These are phyloP conservation scores for Thinopyrum elongatum DNA, from an alignment of 176 grass and related monocot species.

Conservation along the genomic window DNA sequence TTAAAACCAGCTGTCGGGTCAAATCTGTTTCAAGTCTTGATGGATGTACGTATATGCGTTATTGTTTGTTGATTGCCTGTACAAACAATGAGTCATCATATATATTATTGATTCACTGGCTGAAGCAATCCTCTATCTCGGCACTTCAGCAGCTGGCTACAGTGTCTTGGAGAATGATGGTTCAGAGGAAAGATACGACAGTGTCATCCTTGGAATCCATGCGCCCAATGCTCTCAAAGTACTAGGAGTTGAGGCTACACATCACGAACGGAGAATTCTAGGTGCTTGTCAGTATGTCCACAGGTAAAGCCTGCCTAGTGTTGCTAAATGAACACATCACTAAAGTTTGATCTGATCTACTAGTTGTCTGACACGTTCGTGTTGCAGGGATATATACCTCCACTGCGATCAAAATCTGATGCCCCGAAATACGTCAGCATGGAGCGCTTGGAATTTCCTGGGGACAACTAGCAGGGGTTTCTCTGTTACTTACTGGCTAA, in stretches of 20 bases:
- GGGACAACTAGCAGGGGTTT: neutral
- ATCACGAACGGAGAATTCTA: too few relatives aligned
- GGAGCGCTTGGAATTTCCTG: neutral
- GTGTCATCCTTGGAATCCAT: too few relatives aligned
- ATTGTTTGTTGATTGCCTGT: neutral
- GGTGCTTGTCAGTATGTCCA: too few relatives aligned
- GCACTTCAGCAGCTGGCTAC: too few relatives aligned
- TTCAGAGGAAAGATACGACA: too few relatives aligned
- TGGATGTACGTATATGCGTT: neutral
- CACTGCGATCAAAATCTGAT: neutral
- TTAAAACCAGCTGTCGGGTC: neutral
- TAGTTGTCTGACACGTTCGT: neutral
- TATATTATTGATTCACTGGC: too few relatives aligned
- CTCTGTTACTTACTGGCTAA: neutral
- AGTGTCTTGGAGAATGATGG: too few relatives aligned
- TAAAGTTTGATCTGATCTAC: neutral
- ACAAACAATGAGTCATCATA: neutral
- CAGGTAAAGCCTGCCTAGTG: too few relatives aligned
- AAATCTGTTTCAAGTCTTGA: constrained; percentile 2
- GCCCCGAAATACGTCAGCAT: neutral
- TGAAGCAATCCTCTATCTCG: too few relatives aligned
- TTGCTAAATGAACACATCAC: too few relatives aligned
- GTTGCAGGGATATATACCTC: neutral
- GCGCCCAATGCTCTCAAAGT: too few relatives aligned
- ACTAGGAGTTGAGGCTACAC: too few relatives aligned